Conservation (phyloP, 768 basidiomycete species). For the Trametes cingulata region DNA sequence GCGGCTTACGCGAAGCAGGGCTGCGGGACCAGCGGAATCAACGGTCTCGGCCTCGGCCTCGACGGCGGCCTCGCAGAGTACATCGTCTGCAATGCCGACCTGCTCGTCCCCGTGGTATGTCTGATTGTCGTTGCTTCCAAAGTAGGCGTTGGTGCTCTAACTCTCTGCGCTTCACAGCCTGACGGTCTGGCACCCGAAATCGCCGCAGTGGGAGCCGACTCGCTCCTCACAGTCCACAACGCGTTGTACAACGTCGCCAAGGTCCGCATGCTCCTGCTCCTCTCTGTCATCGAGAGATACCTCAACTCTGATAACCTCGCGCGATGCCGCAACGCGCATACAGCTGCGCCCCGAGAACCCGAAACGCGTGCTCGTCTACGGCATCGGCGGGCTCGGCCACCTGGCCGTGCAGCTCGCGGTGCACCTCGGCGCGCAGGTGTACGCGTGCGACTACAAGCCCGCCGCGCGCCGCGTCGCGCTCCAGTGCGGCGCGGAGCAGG, state of each 20-base stretch:
- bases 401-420: constrained; percentile 25
- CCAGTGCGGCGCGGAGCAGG: constrained; percentile 26
- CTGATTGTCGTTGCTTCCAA: too few species aligned
- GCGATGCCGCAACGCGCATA: background rate
- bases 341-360: constrained; percentile 2
- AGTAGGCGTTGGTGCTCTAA: background rate
- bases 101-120: background rate
- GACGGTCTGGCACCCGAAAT: constrained; percentile 1
- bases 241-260: constrained; percentile 5
- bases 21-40: background rate
- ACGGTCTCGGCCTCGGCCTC: background rate
- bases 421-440: constrained; percentile 29
- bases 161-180: background rate
- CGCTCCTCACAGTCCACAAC: background rate
- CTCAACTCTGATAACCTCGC: too few species aligned
- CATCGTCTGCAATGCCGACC: background rate
- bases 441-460: constrained; percentile 26
- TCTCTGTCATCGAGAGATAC: too few species aligned
- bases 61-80: constrained; percentile 14
- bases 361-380: constrained; percentile 8
- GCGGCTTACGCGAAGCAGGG: background rate
- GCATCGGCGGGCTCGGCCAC: constrained; percentile 19
- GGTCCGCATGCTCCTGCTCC: background rate
- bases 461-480: constrained; percentile 25
- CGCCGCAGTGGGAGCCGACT: background rate